Conservation (phyloP, 2,329 filamentous ascomycete genomes). For the Elsinoe perseae region DNA sequence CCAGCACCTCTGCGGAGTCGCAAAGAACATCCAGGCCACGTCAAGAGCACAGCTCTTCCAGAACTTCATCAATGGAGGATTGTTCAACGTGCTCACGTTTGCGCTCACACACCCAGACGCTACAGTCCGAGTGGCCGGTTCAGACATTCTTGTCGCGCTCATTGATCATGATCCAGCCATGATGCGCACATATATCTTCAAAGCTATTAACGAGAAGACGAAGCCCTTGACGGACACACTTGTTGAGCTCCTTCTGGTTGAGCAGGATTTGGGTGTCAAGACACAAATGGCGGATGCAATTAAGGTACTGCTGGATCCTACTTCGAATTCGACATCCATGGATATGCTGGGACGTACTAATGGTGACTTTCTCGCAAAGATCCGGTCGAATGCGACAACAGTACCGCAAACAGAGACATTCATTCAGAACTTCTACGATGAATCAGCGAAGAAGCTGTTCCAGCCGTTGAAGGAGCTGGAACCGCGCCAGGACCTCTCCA, state of each 20-base stretch:
- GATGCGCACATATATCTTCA: slow-evolving; percentile 88
- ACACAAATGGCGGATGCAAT: slow-evolving; percentile 92
- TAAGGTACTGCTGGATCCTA: slow-evolving; percentile 79
- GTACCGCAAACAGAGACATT: slow-evolving; percentile 74
- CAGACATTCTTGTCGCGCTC: slow-evolving; percentile 85
- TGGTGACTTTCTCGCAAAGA: slow-evolving; percentile 60
- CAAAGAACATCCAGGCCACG: slow-evolving; percentile 85
- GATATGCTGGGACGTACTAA: slow-evolving; percentile 55
- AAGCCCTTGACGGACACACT: slow-evolving; percentile 82
- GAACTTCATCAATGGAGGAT: slow-evolving; percentile 80
- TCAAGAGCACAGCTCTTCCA: slow-evolving; percentile 74
- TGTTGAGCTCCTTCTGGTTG: slow-evolving; percentile 82
- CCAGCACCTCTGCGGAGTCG: slow-evolving; percentile 88
- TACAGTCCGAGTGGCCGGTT: slow-evolving; percentile 79
- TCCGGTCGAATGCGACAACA: slow-evolving; percentile 43
- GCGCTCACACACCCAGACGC: slow-evolving; percentile 80
- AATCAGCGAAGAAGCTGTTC: slow-evolving; percentile 77
- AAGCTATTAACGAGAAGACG: slow-evolving; percentile 80
- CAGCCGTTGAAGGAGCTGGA: slow-evolving; percentile 77
- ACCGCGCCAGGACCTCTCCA: slow-evolving; percentile 38
- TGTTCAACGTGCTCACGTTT: slow-evolving; percentile 85
- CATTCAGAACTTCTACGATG: slow-evolving; percentile 81
- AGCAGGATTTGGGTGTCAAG: slow-evolving; percentile 89
- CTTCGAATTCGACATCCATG: slow-evolving; percentile 51
- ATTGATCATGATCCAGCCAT: slow-evolving; percentile 94